Base-by-base conservation (phyloP, 1,139 yeast genomes). In the Geotrichum fermentans region DNA sequence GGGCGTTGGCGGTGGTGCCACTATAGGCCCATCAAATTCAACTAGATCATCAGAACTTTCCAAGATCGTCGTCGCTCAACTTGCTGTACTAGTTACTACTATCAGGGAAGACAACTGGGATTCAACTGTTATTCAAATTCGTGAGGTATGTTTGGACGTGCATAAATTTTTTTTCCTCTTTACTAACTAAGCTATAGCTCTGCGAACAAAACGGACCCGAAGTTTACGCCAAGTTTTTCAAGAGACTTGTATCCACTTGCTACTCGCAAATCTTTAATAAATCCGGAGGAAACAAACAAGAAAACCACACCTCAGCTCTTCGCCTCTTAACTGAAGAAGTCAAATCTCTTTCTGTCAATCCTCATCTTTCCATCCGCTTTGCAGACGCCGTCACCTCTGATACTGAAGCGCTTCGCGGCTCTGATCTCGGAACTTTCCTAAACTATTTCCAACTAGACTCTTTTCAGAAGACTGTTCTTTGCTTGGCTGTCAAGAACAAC, bases 31-130 rank as follows among this genome's bases (percentile, higher is more conserved):
- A 44, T 32, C 43, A 33, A 20, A 18, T 18, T 40, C 35, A 16
- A 28, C 22, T 42, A 47, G 39, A 43, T 33, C 47, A 33, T 40
- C 46, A 3, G 75, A 73, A 58, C 59, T 73, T 51, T 66, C 70
- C 49, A 73, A 74, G 61, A 75, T 75, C 45, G 66, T 74, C 43
- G 62, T 73, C 54, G 75, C 79, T 40, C 86, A 82, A 62, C 62
- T 82, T 45, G 71, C 77, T 18, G 71, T 81, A 43, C 66, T 80
- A 50, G 65, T 76, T 42, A 67, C 77, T 28, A 73, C 78, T 24
- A 65, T 75, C 52, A 62, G 71, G 28, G 64, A 66, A 17, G 66
- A 67, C 26, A 76, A 73, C 61, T 69, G 74, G 61, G 69, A 67
- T 26, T 56, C 69, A n/a, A 69, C 74, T 36, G 61, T 64, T 47